phyloP scores from a whole-genome alignment of 192 early-diverging fungal genomes.

The Kappamyces sp. region DNA sequence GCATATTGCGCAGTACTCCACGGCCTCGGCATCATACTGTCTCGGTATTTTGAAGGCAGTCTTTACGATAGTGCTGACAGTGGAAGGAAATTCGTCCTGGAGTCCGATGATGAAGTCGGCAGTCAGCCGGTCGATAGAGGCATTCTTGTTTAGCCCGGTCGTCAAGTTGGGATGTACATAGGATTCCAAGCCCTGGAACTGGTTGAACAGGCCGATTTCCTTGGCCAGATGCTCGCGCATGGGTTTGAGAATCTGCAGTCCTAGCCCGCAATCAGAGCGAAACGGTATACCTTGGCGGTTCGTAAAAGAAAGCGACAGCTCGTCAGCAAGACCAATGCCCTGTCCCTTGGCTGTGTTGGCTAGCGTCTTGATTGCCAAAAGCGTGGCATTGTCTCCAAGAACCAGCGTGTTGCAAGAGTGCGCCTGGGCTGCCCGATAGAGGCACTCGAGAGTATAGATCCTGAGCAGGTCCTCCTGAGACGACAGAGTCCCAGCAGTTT shows the following conservation, averaged over 20 bases:
- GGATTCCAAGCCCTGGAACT: slow-evolving; percentile 31
- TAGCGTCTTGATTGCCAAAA: slow-evolving; percentile 71
- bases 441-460: slow-evolving; percentile 6
- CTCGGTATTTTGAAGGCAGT: slow-evolving; percentile 73
- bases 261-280: too few species aligned
- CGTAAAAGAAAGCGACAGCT: slow-evolving; percentile 56
- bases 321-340: slow-evolving; percentile 75
- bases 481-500: slow-evolving; percentile 5
- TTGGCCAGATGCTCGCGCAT: slow-evolving; percentile 76
- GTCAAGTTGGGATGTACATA: slow-evolving; percentile 46
- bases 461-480: slow-evolving; percentile 17
- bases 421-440: slow-evolving; percentile 3
- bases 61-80: slow-evolving; percentile 73
- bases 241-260: slow-evolving; percentile 52
- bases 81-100: slow-evolving; percentile 76
- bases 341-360: slow-evolving; percentile 75
- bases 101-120: slow-evolving; percentile 71
- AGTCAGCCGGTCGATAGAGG: slow-evolving; percentile 56
- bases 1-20: slow-evolving; percentile 57
- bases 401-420: slow-evolving; percentile 41
- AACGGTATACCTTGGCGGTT: slow-evolving; percentile 31
- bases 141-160: slow-evolving; percentile 44
- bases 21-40: slow-evolving; percentile 36
- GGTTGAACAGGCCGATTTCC: slow-evolving; percentile 69
- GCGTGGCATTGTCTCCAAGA: slow-evolving; percentile 73